phyloP scores from a whole-genome alignment of 345 rosid species.

The Hypericum androsaemum region DNA sequence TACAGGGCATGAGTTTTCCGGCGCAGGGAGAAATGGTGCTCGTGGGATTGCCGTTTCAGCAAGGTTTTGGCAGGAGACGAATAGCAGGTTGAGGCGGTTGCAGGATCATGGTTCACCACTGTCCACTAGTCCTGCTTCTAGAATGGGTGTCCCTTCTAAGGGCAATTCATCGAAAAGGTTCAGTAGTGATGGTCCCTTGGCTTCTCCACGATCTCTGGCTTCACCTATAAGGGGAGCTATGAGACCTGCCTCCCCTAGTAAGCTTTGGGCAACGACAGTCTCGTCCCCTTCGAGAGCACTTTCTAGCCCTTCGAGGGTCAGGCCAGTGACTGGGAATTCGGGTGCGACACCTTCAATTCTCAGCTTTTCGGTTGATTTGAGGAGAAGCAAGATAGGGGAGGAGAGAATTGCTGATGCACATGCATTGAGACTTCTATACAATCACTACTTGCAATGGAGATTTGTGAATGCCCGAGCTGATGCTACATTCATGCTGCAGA shows the following conservation, averaged over 20 bases:
- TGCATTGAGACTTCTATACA: conserved; percentile 72
- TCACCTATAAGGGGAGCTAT: conserved; percentile 42
- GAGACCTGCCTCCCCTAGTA: conserved; percentile 73
- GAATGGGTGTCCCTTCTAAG: conserved; percentile 45
- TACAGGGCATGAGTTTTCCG: conserved; percentile 30
- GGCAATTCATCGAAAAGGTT: conserved; percentile 53
- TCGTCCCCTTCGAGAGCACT: conserved; percentile 50
- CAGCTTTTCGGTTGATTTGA: conserved; percentile 73
- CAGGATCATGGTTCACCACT: conserved; percentile 80
- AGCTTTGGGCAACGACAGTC: conserved; percentile 53
- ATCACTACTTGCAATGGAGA: conserved; percentile 76
- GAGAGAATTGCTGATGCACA: conserved; percentile 68
- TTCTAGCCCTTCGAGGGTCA: conserved; percentile 64
- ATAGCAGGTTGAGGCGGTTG: conserved; percentile 71
- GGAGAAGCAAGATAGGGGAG: conserved; percentile 82
- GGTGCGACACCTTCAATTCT: conserved; percentile 61
- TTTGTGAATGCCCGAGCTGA: conserved; percentile 74
- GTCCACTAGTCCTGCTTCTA: conserved; percentile 47
- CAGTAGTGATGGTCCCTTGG: conserved; percentile 39
- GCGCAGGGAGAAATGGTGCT: conserved; percentile 30
- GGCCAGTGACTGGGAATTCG: conserved; percentile 33
- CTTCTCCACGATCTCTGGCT: conserved; percentile 57
- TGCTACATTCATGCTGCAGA: conserved; percentile 58
- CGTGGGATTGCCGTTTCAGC: conserved; percentile 48
- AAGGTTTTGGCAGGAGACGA: conserved; percentile 93